Evolutionary conservation across 805 yeast genomes (phyloP).

Genomic region (Metschnikowia gelsemii): DNA sequence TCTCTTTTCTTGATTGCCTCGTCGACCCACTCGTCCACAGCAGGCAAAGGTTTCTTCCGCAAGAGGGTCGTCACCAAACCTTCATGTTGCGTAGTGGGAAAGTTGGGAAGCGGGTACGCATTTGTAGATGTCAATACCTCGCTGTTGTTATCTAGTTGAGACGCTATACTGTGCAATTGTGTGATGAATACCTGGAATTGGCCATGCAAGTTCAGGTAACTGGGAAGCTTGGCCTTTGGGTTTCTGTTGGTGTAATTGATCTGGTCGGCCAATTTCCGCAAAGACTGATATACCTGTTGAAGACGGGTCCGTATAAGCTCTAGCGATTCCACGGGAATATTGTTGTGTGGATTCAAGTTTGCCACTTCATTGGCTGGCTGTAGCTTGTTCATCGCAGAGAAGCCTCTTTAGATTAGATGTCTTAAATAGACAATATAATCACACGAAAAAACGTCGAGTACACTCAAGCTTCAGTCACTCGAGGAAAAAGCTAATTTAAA

Average conservation of each 20-base stretch:
- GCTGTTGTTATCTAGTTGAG: slow-evolving; percentile 60
- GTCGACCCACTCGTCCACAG: slow-evolving; percentile 82
- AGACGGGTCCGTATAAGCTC: slow-evolving; percentile 42
- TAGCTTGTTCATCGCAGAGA: slow-evolving; percentile 8
- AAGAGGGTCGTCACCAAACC: slow-evolving; percentile 79
- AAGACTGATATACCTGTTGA: slow-evolving; percentile 43
- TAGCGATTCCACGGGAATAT: slow-evolving; percentile 37
- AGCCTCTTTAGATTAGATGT: neutral
- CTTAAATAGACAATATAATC: no score
- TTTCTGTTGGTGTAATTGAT: slow-evolving; percentile 36
- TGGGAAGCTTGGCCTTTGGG: slow-evolving; percentile 39
- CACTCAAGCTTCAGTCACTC: no score
- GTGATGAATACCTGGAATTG: slow-evolving; percentile 83
- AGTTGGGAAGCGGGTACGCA: slow-evolving; percentile 78
- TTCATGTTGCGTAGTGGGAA: slow-evolving; percentile 83
- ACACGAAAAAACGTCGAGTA: no score
- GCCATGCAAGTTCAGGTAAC: slow-evolving; percentile 69
- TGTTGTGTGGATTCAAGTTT: slow-evolving; percentile 34
- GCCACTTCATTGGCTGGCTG: slow-evolving; percentile 32
- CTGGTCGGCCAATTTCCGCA: slow-evolving; percentile 39
- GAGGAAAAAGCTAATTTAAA: no score
- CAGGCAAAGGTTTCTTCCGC: slow-evolving; percentile 87
- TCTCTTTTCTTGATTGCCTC: slow-evolving; percentile 22
- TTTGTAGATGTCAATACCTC: slow-evolving; percentile 63
- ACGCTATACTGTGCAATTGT: slow-evolving; percentile 76